These are phyloP conservation scores for Xylariales sp. DNA, from an alignment of 2,329 filamentous ascomycete species.

Conservation along the genomic window DNA sequence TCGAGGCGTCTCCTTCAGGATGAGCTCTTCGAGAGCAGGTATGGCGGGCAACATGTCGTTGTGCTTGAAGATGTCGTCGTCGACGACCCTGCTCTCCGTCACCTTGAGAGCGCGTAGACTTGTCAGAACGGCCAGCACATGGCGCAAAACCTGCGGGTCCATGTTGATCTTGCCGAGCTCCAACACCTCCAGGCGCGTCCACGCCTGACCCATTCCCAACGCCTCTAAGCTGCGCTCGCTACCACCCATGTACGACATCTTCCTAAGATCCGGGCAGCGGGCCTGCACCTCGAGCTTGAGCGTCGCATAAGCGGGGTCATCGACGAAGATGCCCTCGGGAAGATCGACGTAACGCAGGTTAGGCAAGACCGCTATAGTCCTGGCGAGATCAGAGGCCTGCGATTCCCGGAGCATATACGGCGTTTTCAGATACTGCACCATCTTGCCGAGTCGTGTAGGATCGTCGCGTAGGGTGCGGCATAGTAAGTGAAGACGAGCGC, in stretches of 20 bases:
- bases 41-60: slow-evolving; percentile 65
- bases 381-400: slow-evolving; percentile 76
- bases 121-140: slow-evolving; percentile 63
- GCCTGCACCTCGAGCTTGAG: slow-evolving; percentile 81
- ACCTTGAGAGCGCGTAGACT: slow-evolving; percentile 71
- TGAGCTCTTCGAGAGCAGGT: slow-evolving; percentile 68
- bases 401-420: slow-evolving; percentile 94
- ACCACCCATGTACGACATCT: slow-evolving; percentile 80
- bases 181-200: slow-evolving; percentile 67
- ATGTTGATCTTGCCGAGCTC: slow-evolving; percentile 65
- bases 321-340: slow-evolving; percentile 79
- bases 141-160: slow-evolving; percentile 66
- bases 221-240: slow-evolving; percentile 72
- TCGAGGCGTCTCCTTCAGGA: slow-evolving; percentile 65
- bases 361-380: slow-evolving; percentile 78
- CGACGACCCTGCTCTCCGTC: slow-evolving; percentile 62
- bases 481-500: slow-evolving; percentile 70
- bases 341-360: slow-evolving; percentile 87
- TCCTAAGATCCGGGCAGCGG: slow-evolving; percentile 76
- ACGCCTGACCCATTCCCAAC: slow-evolving; percentile 60
- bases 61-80: slow-evolving; percentile 70
- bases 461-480: slow-evolving; percentile 79
- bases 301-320: slow-evolving; percentile 69
- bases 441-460: slow-evolving; percentile 59
- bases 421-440: slow-evolving; percentile 77